Conservation (phyloP, 768 basidiomycete genomes). For the Podaxis pistillaris region DNA sequence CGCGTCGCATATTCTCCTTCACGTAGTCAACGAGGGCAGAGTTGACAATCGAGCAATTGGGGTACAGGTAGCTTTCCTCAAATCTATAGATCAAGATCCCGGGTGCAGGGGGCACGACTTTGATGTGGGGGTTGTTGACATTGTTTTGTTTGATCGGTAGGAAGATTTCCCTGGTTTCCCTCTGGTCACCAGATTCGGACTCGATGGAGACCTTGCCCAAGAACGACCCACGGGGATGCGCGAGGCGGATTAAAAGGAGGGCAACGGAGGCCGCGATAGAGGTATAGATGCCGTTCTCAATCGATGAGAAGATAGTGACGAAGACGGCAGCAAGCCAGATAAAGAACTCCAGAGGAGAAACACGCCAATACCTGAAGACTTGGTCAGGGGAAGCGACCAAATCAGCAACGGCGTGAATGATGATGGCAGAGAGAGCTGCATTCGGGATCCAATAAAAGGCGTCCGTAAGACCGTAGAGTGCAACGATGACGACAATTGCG, state of each 20-base stretch:
- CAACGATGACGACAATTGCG: constrained; percentile 86
- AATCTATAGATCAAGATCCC: constrained; percentile 91
- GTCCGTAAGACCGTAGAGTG: constrained; percentile 89
- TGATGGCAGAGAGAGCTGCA: constrained; percentile 85
- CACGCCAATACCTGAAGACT: constrained; percentile 89
- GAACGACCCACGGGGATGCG: constrained; percentile 87
- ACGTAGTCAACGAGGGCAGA: constrained; percentile 78
- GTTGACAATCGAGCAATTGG: constrained; percentile 71
- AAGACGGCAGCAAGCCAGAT: constrained; percentile 88
- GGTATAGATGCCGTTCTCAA: constrained; percentile 91
- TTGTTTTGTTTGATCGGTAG: constrained; percentile 67
- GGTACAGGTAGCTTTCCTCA: constrained; percentile 88
- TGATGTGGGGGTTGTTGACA: constrained; percentile 66
- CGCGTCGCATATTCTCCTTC: constrained; percentile 72
- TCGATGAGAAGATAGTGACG: constrained; percentile 88
- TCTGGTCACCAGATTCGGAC: constrained; percentile 32
- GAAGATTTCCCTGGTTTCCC: constrained; percentile 70
- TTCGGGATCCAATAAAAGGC: constrained; percentile 91
- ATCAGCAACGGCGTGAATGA: constrained; percentile 90
- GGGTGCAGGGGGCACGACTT: constrained; percentile 74
- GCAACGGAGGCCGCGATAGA: constrained; percentile 78
- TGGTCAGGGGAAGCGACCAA: constrained; percentile 82
- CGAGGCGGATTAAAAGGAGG: constrained; percentile 82
- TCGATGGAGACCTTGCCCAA: constrained; percentile 78
- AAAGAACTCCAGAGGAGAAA: constrained; percentile 88